Conservation (phyloP, 2,329 filamentous ascomycete genomes). For the Phyllachora maydis region DNA sequence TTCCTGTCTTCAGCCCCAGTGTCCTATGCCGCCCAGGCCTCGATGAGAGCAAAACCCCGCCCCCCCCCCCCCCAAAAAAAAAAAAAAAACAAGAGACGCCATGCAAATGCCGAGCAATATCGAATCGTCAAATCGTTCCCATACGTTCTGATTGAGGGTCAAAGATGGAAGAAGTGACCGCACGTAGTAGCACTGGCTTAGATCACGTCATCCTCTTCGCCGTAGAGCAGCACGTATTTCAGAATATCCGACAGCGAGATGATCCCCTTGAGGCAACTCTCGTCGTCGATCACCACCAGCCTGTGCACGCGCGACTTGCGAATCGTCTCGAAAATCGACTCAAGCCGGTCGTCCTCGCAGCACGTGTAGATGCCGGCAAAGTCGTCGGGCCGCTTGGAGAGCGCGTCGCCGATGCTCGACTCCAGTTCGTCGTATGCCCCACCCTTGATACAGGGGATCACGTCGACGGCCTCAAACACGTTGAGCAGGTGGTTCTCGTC, state of each 20-base stretch:
- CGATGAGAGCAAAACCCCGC: too few relatives aligned
- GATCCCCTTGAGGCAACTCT: slow-evolving; percentile 67
- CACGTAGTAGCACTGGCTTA: too few relatives aligned
- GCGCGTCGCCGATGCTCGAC: slow-evolving; percentile 68
- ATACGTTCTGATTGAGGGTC: too few relatives aligned
- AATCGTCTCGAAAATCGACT: slow-evolving; percentile 92
- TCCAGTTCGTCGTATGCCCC: slow-evolving; percentile 82
- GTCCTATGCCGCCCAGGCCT: too few relatives aligned
- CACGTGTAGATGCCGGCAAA: slow-evolving; percentile 96
- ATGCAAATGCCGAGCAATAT: too few relatives aligned
- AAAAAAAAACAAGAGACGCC: too few relatives aligned
- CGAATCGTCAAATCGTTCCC: too few relatives aligned
- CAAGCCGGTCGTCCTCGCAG: slow-evolving; percentile 72
- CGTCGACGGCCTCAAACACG: slow-evolving; percentile 93
- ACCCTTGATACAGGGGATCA: slow-evolving; percentile 88
- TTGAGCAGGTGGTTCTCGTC: slow-evolving; percentile 62
- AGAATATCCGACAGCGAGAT: slow-evolving; percentile 92
- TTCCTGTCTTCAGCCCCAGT: too few relatives aligned
- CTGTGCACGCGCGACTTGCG: slow-evolving; percentile 88
- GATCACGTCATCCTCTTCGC: slow-evolving; percentile 35
- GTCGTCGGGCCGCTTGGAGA: slow-evolving; percentile 72
- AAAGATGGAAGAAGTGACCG: too few relatives aligned
- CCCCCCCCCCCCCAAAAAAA: too few relatives aligned
- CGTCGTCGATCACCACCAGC: slow-evolving; percentile 80
- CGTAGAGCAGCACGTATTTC: slow-evolving; percentile 75